Base-by-base conservation (phyloP, 164 flowering plant species). In the Vitis riparia region DNA sequence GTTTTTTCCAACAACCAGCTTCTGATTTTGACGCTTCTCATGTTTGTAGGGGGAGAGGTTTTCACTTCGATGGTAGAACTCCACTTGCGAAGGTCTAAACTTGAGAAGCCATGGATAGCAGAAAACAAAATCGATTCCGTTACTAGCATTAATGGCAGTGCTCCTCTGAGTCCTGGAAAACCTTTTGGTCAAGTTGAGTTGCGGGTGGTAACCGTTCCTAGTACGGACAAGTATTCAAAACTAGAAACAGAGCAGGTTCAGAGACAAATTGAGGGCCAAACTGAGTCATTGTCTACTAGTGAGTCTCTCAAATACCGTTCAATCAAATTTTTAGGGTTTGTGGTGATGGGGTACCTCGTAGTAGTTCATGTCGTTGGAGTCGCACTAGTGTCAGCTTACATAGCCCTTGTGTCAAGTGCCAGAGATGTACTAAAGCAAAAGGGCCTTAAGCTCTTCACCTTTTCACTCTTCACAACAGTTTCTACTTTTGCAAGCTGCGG, bases 401-500 rank as follows among this genome's bases (percentile, higher is more conserved):
- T 82, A 5, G 49, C 53, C 16, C 17, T 70, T 12, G 32, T 76
- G 48, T 57, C 84, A 15, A 75, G 73, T 60, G 85, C 87, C 47
- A 70, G 65, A 19, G 16, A 73, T 6, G 76, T 81, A 10, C 81
- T 85, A 0, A 68, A 68, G 50, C 67, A 56, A 32, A 85, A 85
- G 57, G 84, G 79, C 4, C 51, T 85, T 7, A 64, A 73, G 0
- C 12, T 51, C 3, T 11, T 60, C 50, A 82, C 84, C 0, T 85
- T 85, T 65, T 75, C 81, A 0, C 8, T 83, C 16, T 85, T 85
- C 78, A 72, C 85, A 1, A 67, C 71, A 0, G 83, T 88, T 58
- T 87, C 97, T 0, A 73, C 91, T 1, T 86, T 91, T 27, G 17
- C 84, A 1, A 91, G 76, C 67, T 84, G 91, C 37, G 97, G 94